Evolutionary conservation across 2,329 filamentous ascomycete genomes (phyloP).

Genomic region (Trichoderma harzianum): DNA sequence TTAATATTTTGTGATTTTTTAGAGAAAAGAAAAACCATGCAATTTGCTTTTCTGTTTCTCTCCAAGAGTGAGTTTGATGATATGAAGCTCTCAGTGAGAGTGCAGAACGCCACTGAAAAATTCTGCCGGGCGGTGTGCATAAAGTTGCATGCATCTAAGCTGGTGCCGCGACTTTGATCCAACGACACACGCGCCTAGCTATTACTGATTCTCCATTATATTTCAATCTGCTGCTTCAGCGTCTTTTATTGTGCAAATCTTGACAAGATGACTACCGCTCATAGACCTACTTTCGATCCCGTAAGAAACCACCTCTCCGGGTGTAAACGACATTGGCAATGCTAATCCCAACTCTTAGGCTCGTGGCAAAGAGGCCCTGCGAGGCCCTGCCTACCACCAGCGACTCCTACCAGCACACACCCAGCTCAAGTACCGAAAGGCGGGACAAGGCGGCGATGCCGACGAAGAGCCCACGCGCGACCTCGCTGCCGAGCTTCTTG

Average conservation of each 20-base stretch:
- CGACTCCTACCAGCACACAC: slow-evolving; percentile 92
- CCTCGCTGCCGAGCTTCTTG: slow-evolving; percentile 82
- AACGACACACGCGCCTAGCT: neutral
- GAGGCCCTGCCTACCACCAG: slow-evolving; percentile 93
- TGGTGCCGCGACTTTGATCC: slow-evolving; percentile 6
- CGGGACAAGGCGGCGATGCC: slow-evolving; percentile 84
- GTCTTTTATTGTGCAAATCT: neutral
- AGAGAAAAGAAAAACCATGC: neutral
- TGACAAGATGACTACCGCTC: slow-evolving; percentile 60
- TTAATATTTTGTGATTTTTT: slow-evolving; percentile 19
- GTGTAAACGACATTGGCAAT: neutral
- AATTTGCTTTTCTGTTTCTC: neutral
- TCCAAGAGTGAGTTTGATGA: neutral
- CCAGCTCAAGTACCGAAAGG: slow-evolving; percentile 79
- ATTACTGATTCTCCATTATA: neutral
- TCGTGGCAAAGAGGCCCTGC: slow-evolving; percentile 88
- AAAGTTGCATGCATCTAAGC: slow-evolving; percentile 4
- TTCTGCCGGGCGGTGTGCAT: slow-evolving; percentile 51
- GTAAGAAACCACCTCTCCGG: slow-evolving; percentile 44
- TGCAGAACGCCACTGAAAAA: slow-evolving; percentile 25
- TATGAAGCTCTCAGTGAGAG: slow-evolving; percentile 22
- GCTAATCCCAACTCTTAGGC: slow-evolving; percentile 51
- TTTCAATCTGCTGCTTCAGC: neutral
- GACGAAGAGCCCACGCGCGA: slow-evolving; percentile 69
- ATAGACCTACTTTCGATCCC: slow-evolving; percentile 94